Conservation (phyloP, 257 asterid species). For the Hygrophila difformis region DNA sequence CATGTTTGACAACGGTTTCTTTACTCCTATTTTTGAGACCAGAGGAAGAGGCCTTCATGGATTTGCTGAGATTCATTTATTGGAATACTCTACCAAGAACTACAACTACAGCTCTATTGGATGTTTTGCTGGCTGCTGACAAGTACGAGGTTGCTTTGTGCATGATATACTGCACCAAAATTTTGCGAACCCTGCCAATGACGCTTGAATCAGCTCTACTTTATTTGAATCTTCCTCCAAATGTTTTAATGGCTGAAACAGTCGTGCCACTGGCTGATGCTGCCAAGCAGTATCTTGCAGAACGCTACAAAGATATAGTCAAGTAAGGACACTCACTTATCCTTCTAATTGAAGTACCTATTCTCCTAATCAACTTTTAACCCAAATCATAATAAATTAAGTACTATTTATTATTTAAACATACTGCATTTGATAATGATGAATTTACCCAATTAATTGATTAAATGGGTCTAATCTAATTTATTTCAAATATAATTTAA, state of each 20-base stretch:
- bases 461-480: too few species aligned
- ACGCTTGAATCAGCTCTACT: conserved; percentile 80
- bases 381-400: too few species aligned
- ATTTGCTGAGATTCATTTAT: conserved; percentile 71
- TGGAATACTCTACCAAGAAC: conserved; percentile 53
- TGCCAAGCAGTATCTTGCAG: conserved; percentile 69
- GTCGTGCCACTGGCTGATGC: conserved; percentile 67
- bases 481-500: too few species aligned
- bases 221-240: conserved; percentile 84
- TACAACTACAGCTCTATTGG: conserved; percentile 56
- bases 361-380: too few species aligned
- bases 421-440: too few species aligned
- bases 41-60: conserved; percentile 92
- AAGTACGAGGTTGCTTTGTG: conserved; percentile 82
- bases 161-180: conserved; percentile 74
- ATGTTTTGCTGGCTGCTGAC: conserved; percentile 88
- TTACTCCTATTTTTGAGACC: conserved; percentile 24
- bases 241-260: conserved; percentile 58
- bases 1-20: not conserved
- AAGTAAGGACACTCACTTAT: conserved; percentile 32
- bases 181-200: conserved; percentile 58
- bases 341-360: too few species aligned
- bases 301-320: conserved; percentile 62
- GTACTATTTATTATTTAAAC: not conserved
- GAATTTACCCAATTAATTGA: too few species aligned